phyloP scores from a whole-genome alignment of 2,329 filamentous ascomycete species.

The Dissoconium aciculare region DNA sequence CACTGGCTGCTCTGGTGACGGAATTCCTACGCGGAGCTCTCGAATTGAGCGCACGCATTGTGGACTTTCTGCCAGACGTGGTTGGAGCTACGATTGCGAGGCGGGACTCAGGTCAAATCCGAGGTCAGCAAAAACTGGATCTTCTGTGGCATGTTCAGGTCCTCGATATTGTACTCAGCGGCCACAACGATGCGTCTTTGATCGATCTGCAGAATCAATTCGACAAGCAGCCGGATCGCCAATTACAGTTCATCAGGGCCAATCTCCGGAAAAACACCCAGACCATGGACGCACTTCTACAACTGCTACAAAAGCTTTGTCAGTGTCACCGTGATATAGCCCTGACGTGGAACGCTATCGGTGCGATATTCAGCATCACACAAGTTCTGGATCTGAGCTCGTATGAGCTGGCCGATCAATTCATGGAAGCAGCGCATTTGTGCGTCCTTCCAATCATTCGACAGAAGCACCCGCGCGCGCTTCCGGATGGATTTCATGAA shows the following conservation, averaged over 20 bases:
- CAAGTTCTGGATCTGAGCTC: conserved; percentile 3
- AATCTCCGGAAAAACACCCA: conserved; percentile 1
- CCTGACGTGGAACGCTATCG: conserved; percentile 14
- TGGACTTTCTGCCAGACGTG: conserved; percentile 10
- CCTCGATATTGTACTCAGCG: conserved; percentile 7
- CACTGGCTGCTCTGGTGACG: conserved; percentile 2
- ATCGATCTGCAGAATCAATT: conserved; percentile 4
- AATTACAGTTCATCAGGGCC: not conserved
- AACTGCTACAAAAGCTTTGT: conserved; percentile 8
- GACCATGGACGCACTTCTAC: not conserved
- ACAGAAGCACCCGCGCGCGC: conserved; percentile 19
- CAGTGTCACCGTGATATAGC: conserved; percentile 8
- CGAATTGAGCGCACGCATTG: conserved; percentile 11
- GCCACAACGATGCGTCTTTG: conserved; percentile 2
- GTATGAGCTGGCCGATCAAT: conserved; percentile 6
- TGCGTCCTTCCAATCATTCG: conserved; percentile 16
- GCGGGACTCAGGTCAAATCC: conserved; percentile 15
- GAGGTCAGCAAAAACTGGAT: conserved; percentile 8
- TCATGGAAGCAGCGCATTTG: conserved; percentile 13
- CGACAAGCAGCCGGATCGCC: conserved; percentile 2
- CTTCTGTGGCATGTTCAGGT: conserved; percentile 11
- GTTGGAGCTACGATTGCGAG: conserved; percentile 10
- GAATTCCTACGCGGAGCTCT: conserved; percentile 8
- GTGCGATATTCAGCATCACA: conserved; percentile 10
- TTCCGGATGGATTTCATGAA: conserved; percentile 17